These are phyloP conservation scores for Morella rubra DNA, from an alignment of 306 rosid genomes.

Conservation along the genomic window DNA sequence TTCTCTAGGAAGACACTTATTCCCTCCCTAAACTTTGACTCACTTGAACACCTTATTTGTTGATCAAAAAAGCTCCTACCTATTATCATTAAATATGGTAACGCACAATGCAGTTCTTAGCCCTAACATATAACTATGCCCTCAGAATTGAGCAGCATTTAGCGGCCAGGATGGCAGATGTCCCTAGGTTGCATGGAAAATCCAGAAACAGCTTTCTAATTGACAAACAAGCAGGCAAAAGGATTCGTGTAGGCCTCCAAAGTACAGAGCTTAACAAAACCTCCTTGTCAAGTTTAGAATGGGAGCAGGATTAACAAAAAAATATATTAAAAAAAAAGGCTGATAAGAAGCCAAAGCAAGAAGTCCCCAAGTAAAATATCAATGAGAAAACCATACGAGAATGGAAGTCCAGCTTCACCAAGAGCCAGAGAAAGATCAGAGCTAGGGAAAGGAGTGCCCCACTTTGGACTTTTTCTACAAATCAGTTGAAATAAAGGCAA, in stretches of 20 bases:
- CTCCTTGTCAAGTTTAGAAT: slow-evolving; percentile 12
- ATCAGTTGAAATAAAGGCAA: slow-evolving; percentile 66
- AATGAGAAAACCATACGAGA: slow-evolving; percentile 63
- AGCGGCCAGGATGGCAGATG: slow-evolving; percentile 21
- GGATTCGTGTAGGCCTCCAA: not conserved
- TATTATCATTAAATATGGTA: not conserved
- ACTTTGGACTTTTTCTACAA: slow-evolving; percentile 56
- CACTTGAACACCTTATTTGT: slow-evolving; percentile 11
- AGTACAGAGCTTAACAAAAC: slow-evolving; percentile 10
- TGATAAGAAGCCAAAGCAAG: slow-evolving; percentile 23
- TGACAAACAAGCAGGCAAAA: slow-evolving; percentile 4
- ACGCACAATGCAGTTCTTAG: not conserved
- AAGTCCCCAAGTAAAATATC: slow-evolving; percentile 19
- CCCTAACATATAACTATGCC: not conserved
- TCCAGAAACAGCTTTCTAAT: slow-evolving; percentile 17
- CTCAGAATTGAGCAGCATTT: not conserved
- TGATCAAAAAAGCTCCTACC: slow-evolving; percentile 14
- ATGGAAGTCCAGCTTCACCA: slow-evolving; percentile 57
- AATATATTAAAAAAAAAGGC: slow-evolving; percentile 11
- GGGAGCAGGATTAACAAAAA: not conserved
- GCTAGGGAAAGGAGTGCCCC: slow-evolving; percentile 66
- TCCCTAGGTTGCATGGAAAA: slow-evolving; percentile 13
- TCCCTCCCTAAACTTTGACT: not conserved
- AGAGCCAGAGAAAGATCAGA: slow-evolving; percentile 54
- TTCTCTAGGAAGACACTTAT: slow-evolving; percentile 20